phyloP scores from a whole-genome alignment of 2,329 filamentous ascomycete genomes.

The Zymoseptoria passerinii region DNA sequence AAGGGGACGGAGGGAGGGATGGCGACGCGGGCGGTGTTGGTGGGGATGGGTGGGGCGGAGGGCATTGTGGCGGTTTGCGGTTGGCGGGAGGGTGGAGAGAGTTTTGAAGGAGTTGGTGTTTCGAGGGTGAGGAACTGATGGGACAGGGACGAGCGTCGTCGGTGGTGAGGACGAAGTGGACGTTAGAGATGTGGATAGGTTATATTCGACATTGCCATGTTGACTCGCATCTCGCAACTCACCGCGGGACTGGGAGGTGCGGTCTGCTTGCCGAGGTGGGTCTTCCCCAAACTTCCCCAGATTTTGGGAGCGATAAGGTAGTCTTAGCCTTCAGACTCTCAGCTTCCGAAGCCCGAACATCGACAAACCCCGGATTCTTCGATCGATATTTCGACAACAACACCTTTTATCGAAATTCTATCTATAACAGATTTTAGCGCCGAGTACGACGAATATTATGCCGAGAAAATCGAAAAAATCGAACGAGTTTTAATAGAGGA shows the following conservation, averaged over 20 bases:
- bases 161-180: neutral
- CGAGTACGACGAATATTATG: no score
- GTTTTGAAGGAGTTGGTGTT: neutral
- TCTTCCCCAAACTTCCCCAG: neutral
- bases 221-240: neutral
- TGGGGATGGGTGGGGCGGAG: neutral
- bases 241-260: neutral
- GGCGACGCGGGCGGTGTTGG: neutral
- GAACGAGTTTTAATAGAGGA: no score
- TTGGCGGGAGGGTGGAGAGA: no score
- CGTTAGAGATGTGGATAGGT: neutral
- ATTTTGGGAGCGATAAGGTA: neutral
- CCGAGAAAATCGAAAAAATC: no score
- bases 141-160: neutral
- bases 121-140: neutral
- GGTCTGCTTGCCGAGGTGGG: neutral
- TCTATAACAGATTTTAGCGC: no score
- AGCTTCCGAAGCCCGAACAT: no score
- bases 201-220: neutral
- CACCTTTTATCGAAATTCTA: no score
- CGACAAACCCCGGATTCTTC: no score
- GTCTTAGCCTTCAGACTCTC: no score
- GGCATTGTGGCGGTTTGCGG: neutral
- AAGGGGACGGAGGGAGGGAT: slow-evolving; percentile 48
- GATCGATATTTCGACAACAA: no score